Base-by-base conservation (phyloP, 2,329 filamentous ascomycete genomes). In the Alternaria longipes region DNA sequence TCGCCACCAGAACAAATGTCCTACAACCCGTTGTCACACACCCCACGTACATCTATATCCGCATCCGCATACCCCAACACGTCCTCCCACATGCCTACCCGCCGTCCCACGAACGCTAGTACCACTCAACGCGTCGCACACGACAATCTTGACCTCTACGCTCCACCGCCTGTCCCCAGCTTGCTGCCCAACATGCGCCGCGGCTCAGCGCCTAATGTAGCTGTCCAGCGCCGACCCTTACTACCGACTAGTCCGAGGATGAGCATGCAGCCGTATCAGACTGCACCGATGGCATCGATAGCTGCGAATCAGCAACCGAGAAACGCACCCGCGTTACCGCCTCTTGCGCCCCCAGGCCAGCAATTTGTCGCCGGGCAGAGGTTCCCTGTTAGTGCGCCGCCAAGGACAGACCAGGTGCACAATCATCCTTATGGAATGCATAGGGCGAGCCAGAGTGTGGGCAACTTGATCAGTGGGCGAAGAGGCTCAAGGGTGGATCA, bases 141-240 rank as follows among this genome's bases (percentile, higher is more conserved):
- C 47, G 71, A 62, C 54, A 65, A 67, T 2, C 45, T 68, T 9
- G 68, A 75, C 14, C 57, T 73, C 0, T 68, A 70, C 8, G 64
- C 69, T 5, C 67, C 73, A 4, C 68, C 73, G 4, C 71, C 74
- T 0, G 14, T 68, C 6, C 28, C 69, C 30, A 59, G 67, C 41
- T 66, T 45, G 56, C 67, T 34, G 56, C 63, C 1, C 50, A 62
- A 62, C 18, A 41, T n/a, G 3, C 72, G 73, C 11, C 62, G 71
- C 24, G 74, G 68, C n/a, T 75, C 71, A 8, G 73, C 67, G 4
- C 73, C 74, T 1, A 66, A 65, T 20, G 56, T 66, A 12, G 47
- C 49, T 2, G 52, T 62, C 1, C 64, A 62, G 40, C 62, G 67
- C 18, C 69, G 67, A 4, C 66, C 62, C 2, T 51, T 63, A 22